These are phyloP conservation scores for Echeveria elegans DNA, from an alignment of 164 flowering plant genomes.

Conservation along the genomic window DNA sequence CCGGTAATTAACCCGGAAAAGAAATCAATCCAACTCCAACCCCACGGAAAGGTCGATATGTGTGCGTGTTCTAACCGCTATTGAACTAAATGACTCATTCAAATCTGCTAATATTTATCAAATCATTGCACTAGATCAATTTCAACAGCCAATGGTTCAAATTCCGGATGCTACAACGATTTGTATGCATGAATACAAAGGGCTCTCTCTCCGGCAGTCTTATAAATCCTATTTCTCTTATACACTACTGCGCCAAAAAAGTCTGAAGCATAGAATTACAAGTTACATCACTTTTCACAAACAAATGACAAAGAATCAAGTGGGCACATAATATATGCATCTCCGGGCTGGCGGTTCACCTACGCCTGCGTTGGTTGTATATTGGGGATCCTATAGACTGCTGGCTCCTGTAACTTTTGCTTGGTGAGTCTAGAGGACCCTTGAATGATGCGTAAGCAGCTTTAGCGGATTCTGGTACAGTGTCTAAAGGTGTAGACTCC, in stretches of 20 bases:
- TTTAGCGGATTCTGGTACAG: slow-evolving; percentile 69
- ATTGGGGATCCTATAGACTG: slow-evolving; percentile 50
- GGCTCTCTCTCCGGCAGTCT: too few relatives aligned
- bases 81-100: too few relatives aligned
- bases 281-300: background rate
- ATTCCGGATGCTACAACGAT: too few relatives aligned
- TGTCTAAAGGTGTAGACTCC: slow-evolving; percentile 59
- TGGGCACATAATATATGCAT: background rate
- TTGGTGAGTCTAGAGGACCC: slow-evolving; percentile 58
- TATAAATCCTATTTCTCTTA: background rate
- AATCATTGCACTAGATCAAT: too few relatives aligned
- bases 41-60: too few relatives aligned
- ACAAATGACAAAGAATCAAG: slow-evolving; percentile 7
- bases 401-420: slow-evolving; percentile 37
- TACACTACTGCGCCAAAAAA: background rate
- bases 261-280: background rate
- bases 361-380: slow-evolving; percentile 53
- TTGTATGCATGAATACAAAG: too few relatives aligned
- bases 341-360: slow-evolving; percentile 24
- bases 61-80: too few relatives aligned
- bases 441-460: slow-evolving; percentile 56
- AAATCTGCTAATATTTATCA: too few relatives aligned
- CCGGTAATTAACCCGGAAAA: too few relatives aligned
- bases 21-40: too few relatives aligned
- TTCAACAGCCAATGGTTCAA: too few relatives aligned